A percentile compares a stretch with the other conserved stretches of the same genome.
Evolutionary conservation across 495 filamentous ascomycete species (phyloP).

Genomic region (Acidomyces sp.): DNA sequence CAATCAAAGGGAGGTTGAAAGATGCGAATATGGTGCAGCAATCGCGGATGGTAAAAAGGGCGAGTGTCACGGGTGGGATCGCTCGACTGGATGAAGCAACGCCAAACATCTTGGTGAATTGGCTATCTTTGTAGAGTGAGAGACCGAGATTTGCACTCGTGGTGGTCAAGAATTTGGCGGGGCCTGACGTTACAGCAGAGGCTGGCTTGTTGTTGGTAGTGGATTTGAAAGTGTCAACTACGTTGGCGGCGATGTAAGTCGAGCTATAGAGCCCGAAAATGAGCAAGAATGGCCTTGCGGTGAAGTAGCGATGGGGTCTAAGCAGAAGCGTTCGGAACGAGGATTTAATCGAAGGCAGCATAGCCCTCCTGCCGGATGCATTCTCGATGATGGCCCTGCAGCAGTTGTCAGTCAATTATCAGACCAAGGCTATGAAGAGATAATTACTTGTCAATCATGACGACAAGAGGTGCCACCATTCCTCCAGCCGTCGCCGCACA

Average conservation of each 20-base stretch:
- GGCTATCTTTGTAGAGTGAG: constrained; percentile 85
- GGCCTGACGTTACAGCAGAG: constrained; percentile 52
- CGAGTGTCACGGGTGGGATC: constrained; percentile 51
- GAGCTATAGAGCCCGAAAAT: constrained; percentile 79
- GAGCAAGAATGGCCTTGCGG: constrained; percentile 70
- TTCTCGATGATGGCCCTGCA: constrained; percentile 86
- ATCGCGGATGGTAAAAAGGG: constrained; percentile 72
- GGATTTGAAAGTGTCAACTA: constrained; percentile 66
- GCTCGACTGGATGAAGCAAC: constrained; percentile 39
- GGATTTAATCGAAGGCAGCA: constrained; percentile 49
- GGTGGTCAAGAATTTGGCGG: constrained; percentile 73
- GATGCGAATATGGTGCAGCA: constrained; percentile 85
- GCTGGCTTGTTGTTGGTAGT: constrained; percentile 46
- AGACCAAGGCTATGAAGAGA: neutral
- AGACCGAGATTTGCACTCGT: constrained; percentile 74
- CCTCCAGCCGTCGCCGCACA: constrained; percentile 68
- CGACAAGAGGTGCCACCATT: constrained; percentile 75
- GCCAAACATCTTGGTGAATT: constrained; percentile 75
- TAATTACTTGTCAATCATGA: constrained; percentile 76
- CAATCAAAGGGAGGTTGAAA: constrained; percentile 75
- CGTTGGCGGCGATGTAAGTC: constrained; percentile 84
- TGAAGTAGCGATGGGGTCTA: constrained; percentile 56
- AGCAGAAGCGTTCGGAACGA: constrained; percentile 51
- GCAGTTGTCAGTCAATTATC: neutral
- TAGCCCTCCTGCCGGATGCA: constrained; percentile 66